A percentile compares a stretch with the other conserved stretches of the same genome.
Evolutionary conservation across 2,329 filamentous ascomycete genomes (phyloP).

Genomic region (Alternaria arbusti): DNA sequence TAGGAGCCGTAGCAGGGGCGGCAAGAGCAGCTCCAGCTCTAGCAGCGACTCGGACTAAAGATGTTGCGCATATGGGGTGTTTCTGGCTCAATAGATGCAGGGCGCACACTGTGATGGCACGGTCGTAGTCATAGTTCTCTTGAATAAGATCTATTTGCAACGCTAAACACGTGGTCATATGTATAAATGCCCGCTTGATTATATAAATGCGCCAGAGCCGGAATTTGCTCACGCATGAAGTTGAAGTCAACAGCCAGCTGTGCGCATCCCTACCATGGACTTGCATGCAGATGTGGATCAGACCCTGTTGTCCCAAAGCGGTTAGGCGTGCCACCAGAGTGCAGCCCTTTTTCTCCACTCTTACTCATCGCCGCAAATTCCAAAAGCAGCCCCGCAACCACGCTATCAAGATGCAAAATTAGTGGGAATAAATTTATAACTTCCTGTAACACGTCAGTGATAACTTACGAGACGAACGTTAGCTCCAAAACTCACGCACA

Average conservation of each 20-base stretch:
- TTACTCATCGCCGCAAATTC: slow-evolving; percentile 38
- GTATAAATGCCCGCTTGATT: background rate
- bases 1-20: slow-evolving; percentile 41
- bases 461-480: no score
- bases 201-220: background rate
- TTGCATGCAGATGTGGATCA: background rate
- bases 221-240: background rate
- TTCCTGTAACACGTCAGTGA: background rate
- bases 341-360: slow-evolving; percentile 40
- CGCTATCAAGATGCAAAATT: slow-evolving; percentile 13
- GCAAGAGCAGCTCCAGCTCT: slow-evolving; percentile 40
- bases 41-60: slow-evolving; percentile 47
- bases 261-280: background rate
- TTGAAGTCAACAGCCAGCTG: background rate
- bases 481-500: no score
- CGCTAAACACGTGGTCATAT: background rate
- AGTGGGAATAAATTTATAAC: background rate
- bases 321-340: slow-evolving; percentile 27
- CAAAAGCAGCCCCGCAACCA: slow-evolving; percentile 26
- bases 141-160: background rate
- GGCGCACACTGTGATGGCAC: background rate
- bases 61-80: background rate
- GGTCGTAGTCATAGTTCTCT: background rate
- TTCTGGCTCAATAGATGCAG: background rate
- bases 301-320: slow-evolving; percentile 19